A percentile compares a stretch with the other conserved stretches of the same genome.
phyloP scores from a whole-genome alignment of 129 eudicot genomes.

The Heracleum sosnowskyi region DNA sequence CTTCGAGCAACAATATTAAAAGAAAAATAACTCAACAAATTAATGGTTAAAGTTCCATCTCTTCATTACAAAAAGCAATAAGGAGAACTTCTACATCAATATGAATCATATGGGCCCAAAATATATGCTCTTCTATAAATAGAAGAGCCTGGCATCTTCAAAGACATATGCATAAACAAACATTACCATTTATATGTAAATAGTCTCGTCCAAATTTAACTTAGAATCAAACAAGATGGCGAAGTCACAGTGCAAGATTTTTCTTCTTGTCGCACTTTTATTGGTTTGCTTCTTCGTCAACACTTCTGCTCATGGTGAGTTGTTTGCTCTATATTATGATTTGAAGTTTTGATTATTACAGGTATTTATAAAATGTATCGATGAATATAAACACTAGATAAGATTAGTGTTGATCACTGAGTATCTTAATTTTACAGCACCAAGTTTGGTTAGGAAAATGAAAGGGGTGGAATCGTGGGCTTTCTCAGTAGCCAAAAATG shows the following conservation, averaged over 20 bases:
- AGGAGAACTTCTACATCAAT: neutral
- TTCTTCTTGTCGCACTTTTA: constrained; percentile 9
- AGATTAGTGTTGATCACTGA: neutral
- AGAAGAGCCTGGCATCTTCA: neutral
- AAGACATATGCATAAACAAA: neutral
- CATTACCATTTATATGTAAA: neutral
- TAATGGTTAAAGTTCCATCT: neutral
- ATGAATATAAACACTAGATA: neutral
- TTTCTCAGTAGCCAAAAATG: neutral
- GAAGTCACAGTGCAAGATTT: neutral
- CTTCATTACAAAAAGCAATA: no score
- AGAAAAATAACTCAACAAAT: no score
- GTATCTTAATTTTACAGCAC: neutral
- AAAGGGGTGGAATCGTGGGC: constrained; percentile 3
- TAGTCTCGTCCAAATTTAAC: neutral
- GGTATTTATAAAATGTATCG: no score
- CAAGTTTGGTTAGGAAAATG: neutral
- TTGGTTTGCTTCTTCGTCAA: constrained; percentile 8
- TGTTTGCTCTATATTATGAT: neutral
- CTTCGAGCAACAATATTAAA: no score
- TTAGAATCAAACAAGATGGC: neutral
- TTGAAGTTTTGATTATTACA: neutral
- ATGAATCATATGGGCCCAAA: no score
- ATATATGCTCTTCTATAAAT: neutral
- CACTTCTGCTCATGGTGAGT: neutral